phyloP scores from a whole-genome alignment of 2,329 filamentous ascomycete genomes.

The Colletotrichum costaricense region DNA sequence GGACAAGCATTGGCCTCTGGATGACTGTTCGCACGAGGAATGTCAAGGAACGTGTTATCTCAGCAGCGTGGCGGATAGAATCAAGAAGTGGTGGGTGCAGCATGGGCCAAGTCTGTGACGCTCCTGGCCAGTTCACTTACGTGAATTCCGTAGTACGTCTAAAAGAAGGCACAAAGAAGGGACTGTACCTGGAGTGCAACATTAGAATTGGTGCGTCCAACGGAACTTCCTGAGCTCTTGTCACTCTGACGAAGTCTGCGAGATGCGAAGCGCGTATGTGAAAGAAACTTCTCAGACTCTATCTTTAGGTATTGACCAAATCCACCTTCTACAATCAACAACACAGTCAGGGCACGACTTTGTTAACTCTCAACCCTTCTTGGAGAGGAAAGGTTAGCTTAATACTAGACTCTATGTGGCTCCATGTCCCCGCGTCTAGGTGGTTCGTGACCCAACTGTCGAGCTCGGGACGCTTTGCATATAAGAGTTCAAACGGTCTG shows the following conservation, averaged over 20 bases:
- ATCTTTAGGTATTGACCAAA: too few species aligned
- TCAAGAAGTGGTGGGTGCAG: not conserved
- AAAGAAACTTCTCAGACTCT: too few species aligned
- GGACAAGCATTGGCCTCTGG: not conserved
- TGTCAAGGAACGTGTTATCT: not conserved
- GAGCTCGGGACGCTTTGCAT: conserved; percentile 21
- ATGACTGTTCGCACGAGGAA: not conserved
- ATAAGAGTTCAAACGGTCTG: not conserved
- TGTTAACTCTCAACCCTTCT: too few species aligned
- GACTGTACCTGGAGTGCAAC: not conserved
- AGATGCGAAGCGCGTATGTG: too few species aligned
- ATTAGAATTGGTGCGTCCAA: too few species aligned
- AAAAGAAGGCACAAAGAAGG: not conserved
- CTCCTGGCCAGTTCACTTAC: not conserved
- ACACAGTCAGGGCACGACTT: too few species aligned
- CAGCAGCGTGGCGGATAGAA: not conserved
- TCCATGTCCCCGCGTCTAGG: not conserved
- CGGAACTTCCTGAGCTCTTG: too few species aligned
- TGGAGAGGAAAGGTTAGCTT: not conserved
- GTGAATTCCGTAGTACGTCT: not conserved
- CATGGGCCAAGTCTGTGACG: not conserved
- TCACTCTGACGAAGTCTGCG: too few species aligned
- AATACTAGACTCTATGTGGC: not conserved
- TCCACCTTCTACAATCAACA: too few species aligned
- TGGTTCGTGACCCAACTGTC: not conserved